These are phyloP conservation scores for Sporothrix curviconia DNA, from an alignment of 2,329 filamentous ascomycete species.

Conservation along the genomic window DNA sequence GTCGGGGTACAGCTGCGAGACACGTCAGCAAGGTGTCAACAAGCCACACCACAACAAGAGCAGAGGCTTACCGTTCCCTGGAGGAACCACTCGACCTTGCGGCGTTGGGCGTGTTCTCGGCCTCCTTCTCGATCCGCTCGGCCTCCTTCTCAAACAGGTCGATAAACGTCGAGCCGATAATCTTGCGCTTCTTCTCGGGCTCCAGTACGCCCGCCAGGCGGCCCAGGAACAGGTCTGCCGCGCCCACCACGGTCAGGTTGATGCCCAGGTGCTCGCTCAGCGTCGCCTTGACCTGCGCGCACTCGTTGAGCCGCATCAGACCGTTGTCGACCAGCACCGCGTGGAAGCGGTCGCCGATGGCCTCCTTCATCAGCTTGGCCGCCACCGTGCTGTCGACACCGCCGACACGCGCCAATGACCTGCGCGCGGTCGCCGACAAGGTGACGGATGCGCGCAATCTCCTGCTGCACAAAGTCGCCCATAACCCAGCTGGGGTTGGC, in stretches of 20 bases:
- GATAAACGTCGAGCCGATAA: conserved; percentile 66
- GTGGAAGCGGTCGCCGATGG: conserved; percentile 72
- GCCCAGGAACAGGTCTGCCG: conserved; percentile 66
- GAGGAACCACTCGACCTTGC: conserved; percentile 77
- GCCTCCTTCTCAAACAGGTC: conserved; percentile 75
- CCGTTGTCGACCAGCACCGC: conserved; percentile 72
- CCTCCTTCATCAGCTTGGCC: conserved; percentile 66
- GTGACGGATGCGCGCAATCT: conserved; percentile 71
- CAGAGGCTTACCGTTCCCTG: conserved; percentile 56
- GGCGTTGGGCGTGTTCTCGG: conserved; percentile 58
- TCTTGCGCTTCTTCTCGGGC: conserved; percentile 67
- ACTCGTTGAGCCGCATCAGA: conserved; percentile 73
- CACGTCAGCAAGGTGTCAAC: not conserved
- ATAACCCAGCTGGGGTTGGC: conserved; percentile 77
- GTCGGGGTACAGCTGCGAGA: conserved; percentile 28
- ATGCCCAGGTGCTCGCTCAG: conserved; percentile 76
- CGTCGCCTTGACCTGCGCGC: conserved; percentile 70
- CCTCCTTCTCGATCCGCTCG: conserved; percentile 57
- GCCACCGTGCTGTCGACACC: conserved; percentile 89
- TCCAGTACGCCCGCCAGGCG: conserved; percentile 67
- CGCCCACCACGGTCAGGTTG: conserved; percentile 83
- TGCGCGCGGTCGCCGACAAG: conserved; percentile 77
- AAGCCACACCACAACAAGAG: conserved; percentile 46
- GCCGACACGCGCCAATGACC: conserved; percentile 52
- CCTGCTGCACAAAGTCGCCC: conserved; percentile 72